Conservation (phyloP, 73 alveolate genomes). For the Symbiodinium pilosum region DNA sequence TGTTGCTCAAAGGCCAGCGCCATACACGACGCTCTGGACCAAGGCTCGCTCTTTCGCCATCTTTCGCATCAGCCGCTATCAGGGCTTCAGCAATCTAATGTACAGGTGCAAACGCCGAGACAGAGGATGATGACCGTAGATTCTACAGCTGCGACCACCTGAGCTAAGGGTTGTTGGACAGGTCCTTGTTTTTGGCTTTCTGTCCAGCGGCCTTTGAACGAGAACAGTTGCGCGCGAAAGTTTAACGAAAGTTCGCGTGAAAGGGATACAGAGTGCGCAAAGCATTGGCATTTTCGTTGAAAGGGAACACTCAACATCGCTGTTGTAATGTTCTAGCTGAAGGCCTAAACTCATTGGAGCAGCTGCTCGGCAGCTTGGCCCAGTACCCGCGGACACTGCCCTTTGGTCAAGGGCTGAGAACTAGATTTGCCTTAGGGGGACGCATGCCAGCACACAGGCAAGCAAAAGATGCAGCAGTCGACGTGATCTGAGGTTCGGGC, state of each 20-base stretch:
- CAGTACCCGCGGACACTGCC: conserved; percentile 83
- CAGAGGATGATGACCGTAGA: neutral
- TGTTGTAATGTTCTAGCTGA: neutral
- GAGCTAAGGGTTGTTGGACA: too few relatives aligned
- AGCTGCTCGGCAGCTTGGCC: conserved; percentile 51
- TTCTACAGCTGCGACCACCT: neutral
- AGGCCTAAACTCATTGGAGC: conserved; percentile 62
- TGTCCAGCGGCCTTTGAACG: too few relatives aligned
- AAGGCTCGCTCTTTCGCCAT: too few relatives aligned
- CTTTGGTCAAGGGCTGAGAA: conserved; percentile 16
- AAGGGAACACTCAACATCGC: too few relatives aligned
- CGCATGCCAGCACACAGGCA: neutral
- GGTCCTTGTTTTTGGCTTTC: too few relatives aligned
- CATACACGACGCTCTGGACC: conserved; percentile 61
- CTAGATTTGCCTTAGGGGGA: neutral
- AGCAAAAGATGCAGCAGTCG: neutral
- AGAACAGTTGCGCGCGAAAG: too few relatives aligned
- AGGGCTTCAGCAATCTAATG: too few relatives aligned
- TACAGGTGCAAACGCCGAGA: neutral
- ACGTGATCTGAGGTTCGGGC: conserved; percentile 33
- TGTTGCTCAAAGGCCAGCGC: conserved; percentile 38
- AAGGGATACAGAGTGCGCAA: too few relatives aligned
- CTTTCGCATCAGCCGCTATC: too few relatives aligned
- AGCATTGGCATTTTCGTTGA: too few relatives aligned
- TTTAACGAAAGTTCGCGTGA: too few relatives aligned